phyloP scores from a whole-genome alignment of 2,329 filamentous ascomycete species.

The Alternaria triticimaculans region DNA sequence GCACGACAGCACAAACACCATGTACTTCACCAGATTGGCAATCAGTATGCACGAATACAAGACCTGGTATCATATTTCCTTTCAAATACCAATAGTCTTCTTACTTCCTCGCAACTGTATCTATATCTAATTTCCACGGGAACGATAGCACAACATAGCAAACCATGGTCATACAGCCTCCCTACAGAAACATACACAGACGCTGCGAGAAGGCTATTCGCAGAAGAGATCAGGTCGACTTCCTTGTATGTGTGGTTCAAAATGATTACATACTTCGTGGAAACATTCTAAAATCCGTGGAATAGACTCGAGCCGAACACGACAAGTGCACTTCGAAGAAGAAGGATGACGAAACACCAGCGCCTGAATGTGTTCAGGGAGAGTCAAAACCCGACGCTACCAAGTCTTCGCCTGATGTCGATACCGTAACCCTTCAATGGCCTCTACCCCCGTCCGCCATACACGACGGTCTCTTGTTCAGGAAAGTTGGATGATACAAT shows the following conservation, averaged over 20 bases:
- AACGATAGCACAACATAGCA: not conserved
- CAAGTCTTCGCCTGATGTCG: not conserved
- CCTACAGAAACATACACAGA: not conserved
- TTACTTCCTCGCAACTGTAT: not conserved
- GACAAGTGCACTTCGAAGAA: not conserved
- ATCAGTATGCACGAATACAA: not conserved
- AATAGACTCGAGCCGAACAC: not conserved
- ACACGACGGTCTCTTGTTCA: constrained; percentile 10
- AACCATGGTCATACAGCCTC: not conserved
- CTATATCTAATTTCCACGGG: not conserved
- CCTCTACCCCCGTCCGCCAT: constrained; percentile 11
- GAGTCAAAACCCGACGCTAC: not conserved
- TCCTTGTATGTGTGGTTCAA: not conserved
- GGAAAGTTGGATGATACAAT: constrained; percentile 5
- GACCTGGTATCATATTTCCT: not conserved
- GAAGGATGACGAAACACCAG: not conserved
- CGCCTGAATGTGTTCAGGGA: not conserved
- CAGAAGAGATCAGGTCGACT: not conserved
- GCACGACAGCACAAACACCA: constrained; percentile 1
- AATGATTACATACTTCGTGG: not conserved
- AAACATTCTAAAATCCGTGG: not conserved
- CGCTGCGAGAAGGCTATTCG: not conserved
- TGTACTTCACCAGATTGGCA: not conserved
- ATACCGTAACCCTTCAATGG: not conserved
- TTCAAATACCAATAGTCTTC: not conserved